These are phyloP conservation scores for Theobroma grandiflorum DNA, from an alignment of 441 rosid genomes.

Conservation along the genomic window DNA sequence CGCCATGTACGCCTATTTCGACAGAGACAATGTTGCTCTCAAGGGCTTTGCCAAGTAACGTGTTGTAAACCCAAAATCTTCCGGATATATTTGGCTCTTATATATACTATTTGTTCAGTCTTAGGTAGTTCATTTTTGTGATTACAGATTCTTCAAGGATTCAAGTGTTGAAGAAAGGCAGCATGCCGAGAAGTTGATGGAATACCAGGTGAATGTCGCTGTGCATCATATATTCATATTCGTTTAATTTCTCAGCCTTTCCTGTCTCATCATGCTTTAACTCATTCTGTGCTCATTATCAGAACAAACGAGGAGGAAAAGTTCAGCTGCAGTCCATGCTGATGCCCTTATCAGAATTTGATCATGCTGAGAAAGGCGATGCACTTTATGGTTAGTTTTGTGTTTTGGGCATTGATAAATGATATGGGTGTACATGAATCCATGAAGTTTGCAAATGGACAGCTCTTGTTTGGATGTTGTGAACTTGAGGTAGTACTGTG, in stretches of 20 bases:
- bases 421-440: background rate
- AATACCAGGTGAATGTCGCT: conserved; percentile 46
- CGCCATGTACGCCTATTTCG: conserved; percentile 62
- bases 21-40: conserved; percentile 58
- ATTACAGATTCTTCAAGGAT: conserved; percentile 56
- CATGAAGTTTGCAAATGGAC: background rate
- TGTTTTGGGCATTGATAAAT: background rate
- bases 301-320: conserved; percentile 55
- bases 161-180: conserved; percentile 62
- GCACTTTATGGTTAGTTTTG: conserved; percentile 52
- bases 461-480: background rate
- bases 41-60: conserved; percentile 59
- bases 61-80: conserved; percentile 6
- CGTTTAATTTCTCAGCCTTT: background rate
- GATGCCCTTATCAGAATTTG: conserved; percentile 51
- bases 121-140: background rate
- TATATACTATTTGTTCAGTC: background rate
- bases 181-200: conserved; percentile 64
- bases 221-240: too few relatives aligned
- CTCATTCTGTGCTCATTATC: background rate
- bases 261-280: background rate
- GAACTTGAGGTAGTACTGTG: background rate
- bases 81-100: background rate
- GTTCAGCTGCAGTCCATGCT: conserved; percentile 48
- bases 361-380: conserved; percentile 52